These are phyloP conservation scores for Cavenderia fasciculata DNA, from an alignment of 78 protist genomes.

Conservation along the genomic window DNA sequence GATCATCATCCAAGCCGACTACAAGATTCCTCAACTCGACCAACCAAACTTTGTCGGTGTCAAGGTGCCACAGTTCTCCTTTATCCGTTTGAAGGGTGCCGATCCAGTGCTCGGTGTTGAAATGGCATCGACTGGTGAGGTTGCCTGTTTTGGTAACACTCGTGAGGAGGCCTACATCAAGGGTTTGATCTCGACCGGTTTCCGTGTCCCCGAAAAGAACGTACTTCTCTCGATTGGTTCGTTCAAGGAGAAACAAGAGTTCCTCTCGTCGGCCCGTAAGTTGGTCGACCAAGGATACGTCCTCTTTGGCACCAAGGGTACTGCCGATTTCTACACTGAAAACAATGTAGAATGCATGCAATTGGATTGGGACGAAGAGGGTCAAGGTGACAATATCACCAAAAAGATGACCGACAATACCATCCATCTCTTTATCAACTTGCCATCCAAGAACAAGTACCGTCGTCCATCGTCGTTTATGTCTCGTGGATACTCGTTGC, in stretches of 20 bases:
- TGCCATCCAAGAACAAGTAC: constrained; percentile 88
- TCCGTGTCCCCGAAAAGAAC: constrained; percentile 78
- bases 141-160: constrained; percentile 94
- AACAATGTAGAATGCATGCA: constrained; percentile 69
- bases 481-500: constrained; percentile 88
- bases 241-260: constrained; percentile 87
- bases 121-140: constrained; percentile 99
- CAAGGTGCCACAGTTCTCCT: constrained; percentile 98
- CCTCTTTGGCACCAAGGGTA: constrained; percentile 84
- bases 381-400: constrained; percentile 15
- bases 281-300: constrained; percentile 83
- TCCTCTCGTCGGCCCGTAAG: constrained; percentile 77
- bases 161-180: constrained; percentile 95
- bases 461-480: constrained; percentile 90
- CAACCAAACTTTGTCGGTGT: constrained; percentile 72
- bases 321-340: constrained; percentile 85
- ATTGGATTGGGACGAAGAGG: constrained; percentile 70
- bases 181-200: constrained; percentile 91
- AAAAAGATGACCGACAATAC: constrained; percentile 30
- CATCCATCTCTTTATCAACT: constrained; percentile 89
- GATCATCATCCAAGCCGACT: constrained; percentile 67
- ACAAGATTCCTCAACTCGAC: constrained; percentile 55
- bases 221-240: constrained; percentile 92
- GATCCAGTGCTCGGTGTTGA: constrained; percentile 98
- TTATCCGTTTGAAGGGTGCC: constrained; percentile 95